phyloP scores from a whole-genome alignment of 2,329 filamentous ascomycete genomes.

The Phyllosticta citriasiana region DNA sequence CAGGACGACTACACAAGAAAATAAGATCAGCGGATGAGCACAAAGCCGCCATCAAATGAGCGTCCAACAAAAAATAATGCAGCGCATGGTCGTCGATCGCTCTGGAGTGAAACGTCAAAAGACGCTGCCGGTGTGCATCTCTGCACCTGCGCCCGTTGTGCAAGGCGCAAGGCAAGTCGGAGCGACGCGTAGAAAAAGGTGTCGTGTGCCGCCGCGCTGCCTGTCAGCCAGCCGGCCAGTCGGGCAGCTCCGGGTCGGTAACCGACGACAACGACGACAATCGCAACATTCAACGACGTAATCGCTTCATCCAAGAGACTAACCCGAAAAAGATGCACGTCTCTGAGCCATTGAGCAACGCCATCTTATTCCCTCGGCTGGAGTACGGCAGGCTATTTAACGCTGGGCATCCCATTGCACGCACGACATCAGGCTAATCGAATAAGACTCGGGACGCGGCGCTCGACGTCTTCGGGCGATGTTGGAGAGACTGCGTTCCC shows the following conservation, averaged over 20 bases:
- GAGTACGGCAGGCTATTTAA: not conserved
- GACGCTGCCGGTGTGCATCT: not conserved
- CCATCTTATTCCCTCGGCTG: not conserved
- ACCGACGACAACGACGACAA: not conserved
- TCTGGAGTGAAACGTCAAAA: not conserved
- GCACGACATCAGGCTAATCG: not conserved
- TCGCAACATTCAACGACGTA: not conserved
- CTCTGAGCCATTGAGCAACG: not conserved
- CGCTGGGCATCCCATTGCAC: not conserved
- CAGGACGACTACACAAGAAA: not conserved
- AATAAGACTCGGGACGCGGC: not conserved
- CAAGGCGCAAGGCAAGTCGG: not conserved
- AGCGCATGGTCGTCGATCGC: not conserved
- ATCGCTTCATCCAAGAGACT: too few species aligned
- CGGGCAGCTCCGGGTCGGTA: not conserved
- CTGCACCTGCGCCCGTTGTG: not conserved
- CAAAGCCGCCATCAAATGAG: not conserved
- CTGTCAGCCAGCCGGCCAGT: not conserved
- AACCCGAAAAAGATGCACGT: not conserved
- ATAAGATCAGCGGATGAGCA: not conserved
- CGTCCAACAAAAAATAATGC: not conserved
- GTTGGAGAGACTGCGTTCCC: not conserved
- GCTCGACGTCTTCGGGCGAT: not conserved
- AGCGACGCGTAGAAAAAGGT: not conserved
- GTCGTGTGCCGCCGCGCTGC: not conserved